Base-by-base conservation (phyloP, 306 rosid species). In the Benincasa hispida region DNA sequence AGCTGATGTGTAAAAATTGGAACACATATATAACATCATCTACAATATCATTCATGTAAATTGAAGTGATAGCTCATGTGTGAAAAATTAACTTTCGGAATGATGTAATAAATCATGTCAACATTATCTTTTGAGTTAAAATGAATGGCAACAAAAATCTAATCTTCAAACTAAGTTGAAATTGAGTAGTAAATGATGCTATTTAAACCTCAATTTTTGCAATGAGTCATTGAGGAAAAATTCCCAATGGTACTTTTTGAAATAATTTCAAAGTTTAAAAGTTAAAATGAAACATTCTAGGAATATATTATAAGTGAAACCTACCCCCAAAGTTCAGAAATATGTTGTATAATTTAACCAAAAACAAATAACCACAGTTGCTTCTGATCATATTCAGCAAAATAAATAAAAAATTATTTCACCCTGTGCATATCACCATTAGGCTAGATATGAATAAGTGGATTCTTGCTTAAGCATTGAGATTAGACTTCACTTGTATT, bases 401-500 rank as follows among this genome's bases (percentile, higher is more conserved):
- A 50, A 50, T 50, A 10, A 27, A 45, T 6, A 41, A 47, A 70
- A 66, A 65, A 39, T 8, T 17, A 35, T 35, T 5, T 47, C 5
- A 25, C 12, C 37, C 6, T 15, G 3, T 5, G 48, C 57, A 24
- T 12, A 25, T 24, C 15, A 72, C 42, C 15, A 47, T 17, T 48
- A 25, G 53, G 58, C 34, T 18, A 68, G 54, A 24, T 69, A 32
- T 17, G 21, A 78, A 77, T 54, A 78, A 80, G 54, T 5, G 76
- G 75, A 54, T 57, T 76, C 55, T 13, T 27, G 51, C 54, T 59
- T 63, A 45, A 53, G n/a, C 76, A 50, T 76, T 60, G 76, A 37
- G 50, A 28, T 78, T 70, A 76, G 17, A 78, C 34, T 42, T 73
- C 22, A 25, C 76, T 67, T 57, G 67, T 69, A 67, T 78, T 68